Percentiles rank a stretch among this genome's conserved stretches.
phyloP scores from a whole-genome alignment of 352 stramenopile species.

The Phytophthora sojae region DNA sequence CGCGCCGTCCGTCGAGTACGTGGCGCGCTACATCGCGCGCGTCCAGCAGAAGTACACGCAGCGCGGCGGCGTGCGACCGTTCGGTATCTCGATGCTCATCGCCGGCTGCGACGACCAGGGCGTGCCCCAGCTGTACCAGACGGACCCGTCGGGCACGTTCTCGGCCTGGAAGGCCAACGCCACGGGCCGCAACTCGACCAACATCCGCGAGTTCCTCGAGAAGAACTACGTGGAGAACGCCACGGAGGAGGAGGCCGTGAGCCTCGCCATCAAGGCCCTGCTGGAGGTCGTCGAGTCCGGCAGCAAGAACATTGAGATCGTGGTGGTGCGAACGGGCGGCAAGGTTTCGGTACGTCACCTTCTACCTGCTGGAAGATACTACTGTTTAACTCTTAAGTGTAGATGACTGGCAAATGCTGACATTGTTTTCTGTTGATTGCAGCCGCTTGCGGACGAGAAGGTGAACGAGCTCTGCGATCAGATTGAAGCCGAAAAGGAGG shows the following conservation, averaged over 20 bases:
- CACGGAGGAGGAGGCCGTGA: slow-evolving; percentile 91
- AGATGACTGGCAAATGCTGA: neutral
- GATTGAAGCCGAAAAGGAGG: slow-evolving; percentile 89
- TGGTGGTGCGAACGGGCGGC: slow-evolving; percentile 87
- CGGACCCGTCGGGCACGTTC: slow-evolving; percentile 98
- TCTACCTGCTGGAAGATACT: too few relatives aligned
- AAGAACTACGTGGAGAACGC: slow-evolving; percentile 97
- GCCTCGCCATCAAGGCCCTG: slow-evolving; percentile 95
- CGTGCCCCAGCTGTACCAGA: slow-evolving; percentile 97
- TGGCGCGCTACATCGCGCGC: slow-evolving; percentile 96
- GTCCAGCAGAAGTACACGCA: slow-evolving; percentile 99
- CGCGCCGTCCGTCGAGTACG: slow-evolving; percentile 96
- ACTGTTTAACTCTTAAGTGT: too few relatives aligned
- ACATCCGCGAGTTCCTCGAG: slow-evolving; percentile 98
- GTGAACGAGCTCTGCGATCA: slow-evolving; percentile 82
- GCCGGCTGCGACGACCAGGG: slow-evolving; percentile 94
- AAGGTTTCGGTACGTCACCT: slow-evolving; percentile 65
- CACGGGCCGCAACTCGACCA: slow-evolving; percentile 97
- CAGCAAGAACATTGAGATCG: slow-evolving; percentile 99
- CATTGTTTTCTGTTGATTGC: slow-evolving; percentile 3
- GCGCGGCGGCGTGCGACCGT: slow-evolving; percentile 97
- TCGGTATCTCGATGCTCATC: slow-evolving; percentile 98
- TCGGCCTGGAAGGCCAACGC: slow-evolving; percentile 98
- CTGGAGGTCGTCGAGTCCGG: slow-evolving; percentile 98
- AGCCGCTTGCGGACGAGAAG: slow-evolving; percentile 80